These are phyloP conservation scores for Pestalotiopsis fici DNA, from an alignment of 2,329 filamentous ascomycete genomes.

Conservation along the genomic window DNA sequence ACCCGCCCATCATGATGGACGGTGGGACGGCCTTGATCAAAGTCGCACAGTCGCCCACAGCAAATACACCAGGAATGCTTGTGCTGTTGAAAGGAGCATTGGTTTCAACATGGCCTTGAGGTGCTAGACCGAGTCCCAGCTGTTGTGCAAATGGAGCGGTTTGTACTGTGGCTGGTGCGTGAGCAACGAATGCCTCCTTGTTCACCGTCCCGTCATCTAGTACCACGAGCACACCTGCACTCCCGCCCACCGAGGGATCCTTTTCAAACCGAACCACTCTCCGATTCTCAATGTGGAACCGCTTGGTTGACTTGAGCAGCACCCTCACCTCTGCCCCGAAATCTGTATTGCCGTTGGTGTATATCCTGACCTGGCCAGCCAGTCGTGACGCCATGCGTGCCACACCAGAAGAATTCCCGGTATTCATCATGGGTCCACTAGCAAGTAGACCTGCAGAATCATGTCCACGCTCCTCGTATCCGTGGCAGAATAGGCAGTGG, in stretches of 20 bases:
- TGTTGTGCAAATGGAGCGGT: conserved; percentile 42
- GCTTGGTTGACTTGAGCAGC: conserved; percentile 26
- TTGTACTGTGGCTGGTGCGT: conserved; percentile 36
- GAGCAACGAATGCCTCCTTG: conserved; percentile 40
- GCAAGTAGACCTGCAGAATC: conserved; percentile 47
- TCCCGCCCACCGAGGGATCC: conserved; percentile 16
- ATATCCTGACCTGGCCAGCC: conserved; percentile 45
- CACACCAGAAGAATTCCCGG: conserved; percentile 37
- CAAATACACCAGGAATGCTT: conserved; percentile 51
- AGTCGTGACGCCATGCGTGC: conserved; percentile 45
- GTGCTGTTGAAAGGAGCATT: conserved; percentile 48
- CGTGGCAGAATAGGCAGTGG: conserved; percentile 12
- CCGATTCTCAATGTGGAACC: conserved; percentile 25
- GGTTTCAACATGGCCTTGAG: conserved; percentile 43
- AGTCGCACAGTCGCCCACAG: conserved; percentile 49
- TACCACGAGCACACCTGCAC: conserved; percentile 23
- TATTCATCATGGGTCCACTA: conserved; percentile 31
- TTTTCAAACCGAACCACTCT: conserved; percentile 1
- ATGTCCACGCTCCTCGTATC: conserved; percentile 7
- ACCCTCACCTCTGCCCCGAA: conserved; percentile 29
- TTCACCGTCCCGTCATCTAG: conserved; percentile 35
- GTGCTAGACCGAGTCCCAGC: conserved; percentile 42
- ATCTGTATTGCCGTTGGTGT: conserved; percentile 46
- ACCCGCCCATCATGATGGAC: conserved; percentile 25
- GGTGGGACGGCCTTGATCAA: conserved; percentile 23